Conservation (phyloP, 176 grass and related monocot species). For the Carex cristatella region DNA sequence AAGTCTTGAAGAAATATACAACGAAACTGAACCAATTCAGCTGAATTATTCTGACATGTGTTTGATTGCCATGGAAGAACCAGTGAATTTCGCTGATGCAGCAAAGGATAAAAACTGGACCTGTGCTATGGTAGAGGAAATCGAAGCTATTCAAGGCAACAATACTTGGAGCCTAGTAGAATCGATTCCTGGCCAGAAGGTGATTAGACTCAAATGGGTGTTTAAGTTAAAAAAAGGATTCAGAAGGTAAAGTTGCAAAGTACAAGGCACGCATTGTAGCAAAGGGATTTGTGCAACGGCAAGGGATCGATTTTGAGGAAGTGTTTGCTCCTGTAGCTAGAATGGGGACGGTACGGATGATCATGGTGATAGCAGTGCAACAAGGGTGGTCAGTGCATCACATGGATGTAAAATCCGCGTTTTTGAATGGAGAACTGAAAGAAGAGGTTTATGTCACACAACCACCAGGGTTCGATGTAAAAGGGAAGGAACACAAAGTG, state of each 20-base stretch:
- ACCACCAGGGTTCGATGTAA: not conserved
- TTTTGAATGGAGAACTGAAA: not conserved
- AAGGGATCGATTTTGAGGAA: not conserved
- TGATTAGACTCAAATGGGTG: not conserved
- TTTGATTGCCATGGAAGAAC: not conserved
- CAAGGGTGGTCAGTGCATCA: not conserved
- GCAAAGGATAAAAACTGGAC: not conserved
- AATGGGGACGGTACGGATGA: not conserved
- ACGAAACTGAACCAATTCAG: not conserved
- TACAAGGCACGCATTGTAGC: not conserved
- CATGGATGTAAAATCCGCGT: not conserved
- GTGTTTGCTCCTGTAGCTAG: not conserved
- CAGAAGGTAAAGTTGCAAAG: not conserved
- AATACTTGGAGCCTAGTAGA: not conserved
- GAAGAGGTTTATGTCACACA: not conserved
- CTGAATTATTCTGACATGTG: not conserved
- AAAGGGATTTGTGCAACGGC: not conserved
- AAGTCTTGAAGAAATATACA: not conserved
- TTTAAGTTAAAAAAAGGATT: not conserved
- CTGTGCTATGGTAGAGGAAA: not conserved
- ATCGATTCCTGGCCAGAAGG: not conserved
- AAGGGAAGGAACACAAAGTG: not conserved
- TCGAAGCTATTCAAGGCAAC: not conserved
- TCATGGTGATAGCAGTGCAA: not conserved
- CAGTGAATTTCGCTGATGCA: not conserved